Evolutionary conservation across 306 rosid genomes (phyloP), one percentile per base, ranked within the genome.

Genomic region (Prunus fruticosa): DNA sequence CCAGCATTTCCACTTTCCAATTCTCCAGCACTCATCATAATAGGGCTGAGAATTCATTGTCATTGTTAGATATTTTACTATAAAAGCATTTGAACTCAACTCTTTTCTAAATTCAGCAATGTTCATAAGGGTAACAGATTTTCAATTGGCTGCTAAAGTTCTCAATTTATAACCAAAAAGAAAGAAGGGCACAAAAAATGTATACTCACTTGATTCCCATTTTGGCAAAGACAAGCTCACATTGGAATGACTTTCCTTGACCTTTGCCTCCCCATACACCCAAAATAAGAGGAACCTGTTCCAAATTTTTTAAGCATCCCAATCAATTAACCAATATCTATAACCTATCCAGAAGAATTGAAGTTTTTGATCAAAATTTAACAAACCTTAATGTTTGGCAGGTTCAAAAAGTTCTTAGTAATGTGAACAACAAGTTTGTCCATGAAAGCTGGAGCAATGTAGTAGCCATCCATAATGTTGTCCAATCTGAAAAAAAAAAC

Each of bases 251-350:
- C 69, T 93, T 93, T 25, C 98, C 98, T 67, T 93, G 97, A 77
- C 98, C 97, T 82, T 93, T 93, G 75, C 98, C 97, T 80, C 97
- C 98, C 98, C 97, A 93, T n/a, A 91, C 62, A 66, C 98, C 98
- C 81, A 93, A 82, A 84, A 93, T 93, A 51, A 91, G 96, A 87
- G 98, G 97, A 84, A 91, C 88, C 91, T 87, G 82, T 62, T 11
- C 43, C 47, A 68, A 19, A 6, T 20, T 28, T 32, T 73, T 11
- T 4, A 66, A 14, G 11, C 58, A 57, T 32, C 49, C 41, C 23
- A 23, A 30, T 20, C 8, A 16, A 11, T 2, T 54, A 38, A 53
- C 25, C 3, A 25, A 38, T 56, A 6, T 64, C 20, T 18, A 34
- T 14, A 78, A 16, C 45, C 67, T 23, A 60, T 2, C 68, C 57